phyloP scores from a whole-genome alignment of 306 rosid species.

The Vigna trinervia region DNA sequence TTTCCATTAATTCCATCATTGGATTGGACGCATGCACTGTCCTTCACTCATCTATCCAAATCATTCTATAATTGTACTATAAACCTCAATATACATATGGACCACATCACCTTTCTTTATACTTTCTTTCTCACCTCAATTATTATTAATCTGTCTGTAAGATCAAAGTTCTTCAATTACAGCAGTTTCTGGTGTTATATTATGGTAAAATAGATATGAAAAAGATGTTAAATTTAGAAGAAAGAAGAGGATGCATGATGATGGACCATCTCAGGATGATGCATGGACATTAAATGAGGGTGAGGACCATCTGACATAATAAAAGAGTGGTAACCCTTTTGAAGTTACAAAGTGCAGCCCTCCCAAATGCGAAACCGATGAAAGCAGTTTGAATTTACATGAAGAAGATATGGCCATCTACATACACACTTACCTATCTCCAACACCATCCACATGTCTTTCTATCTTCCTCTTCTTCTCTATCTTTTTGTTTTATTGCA shows the following conservation, averaged over 20 bases:
- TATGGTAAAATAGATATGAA: no score
- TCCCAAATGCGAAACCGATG: conserved; percentile 14
- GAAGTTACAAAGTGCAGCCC: not conserved
- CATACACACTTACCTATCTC: not conserved
- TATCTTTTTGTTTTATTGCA: conserved; percentile 40
- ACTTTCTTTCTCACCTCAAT: no score
- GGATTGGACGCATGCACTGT: conserved; percentile 54
- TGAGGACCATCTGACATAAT: conserved; percentile 38
- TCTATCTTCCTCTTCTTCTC: conserved; percentile 29
- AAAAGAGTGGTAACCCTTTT: not conserved
- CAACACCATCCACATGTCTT: conserved; percentile 21
- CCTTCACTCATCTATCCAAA: conserved; percentile 59
- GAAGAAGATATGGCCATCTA: conserved; percentile 32
- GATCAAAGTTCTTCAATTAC: no score
- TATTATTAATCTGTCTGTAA: no score
- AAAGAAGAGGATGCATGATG: no score
- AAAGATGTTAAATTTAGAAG: no score
- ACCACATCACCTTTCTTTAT: conserved; percentile 39
- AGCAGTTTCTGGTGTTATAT: no score
- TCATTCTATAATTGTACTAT: conserved; percentile 51
- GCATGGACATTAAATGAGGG: conserved; percentile 37
- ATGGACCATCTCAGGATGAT: conserved; percentile 1
- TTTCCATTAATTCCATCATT: conserved; percentile 49
- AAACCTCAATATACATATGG: conserved; percentile 29
- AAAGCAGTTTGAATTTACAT: conserved; percentile 20